Evolutionary conservation across 805 yeast genomes (phyloP).

Genomic region (Metschnikowia proteae): DNA sequence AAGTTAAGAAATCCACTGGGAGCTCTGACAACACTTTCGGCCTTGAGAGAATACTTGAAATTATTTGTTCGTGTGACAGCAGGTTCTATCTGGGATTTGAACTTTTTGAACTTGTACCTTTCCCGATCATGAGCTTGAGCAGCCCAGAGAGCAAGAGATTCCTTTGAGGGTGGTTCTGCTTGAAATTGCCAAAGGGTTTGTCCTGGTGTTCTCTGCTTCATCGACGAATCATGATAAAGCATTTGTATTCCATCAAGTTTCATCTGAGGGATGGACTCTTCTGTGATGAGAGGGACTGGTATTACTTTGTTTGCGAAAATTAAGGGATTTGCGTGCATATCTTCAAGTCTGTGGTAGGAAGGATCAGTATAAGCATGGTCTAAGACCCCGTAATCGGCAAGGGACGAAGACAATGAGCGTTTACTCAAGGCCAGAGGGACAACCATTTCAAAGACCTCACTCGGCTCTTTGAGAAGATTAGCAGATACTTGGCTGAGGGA

Average conservation of each 20-base stretch:
- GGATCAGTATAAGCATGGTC: constrained; percentile 60
- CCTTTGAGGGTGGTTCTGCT: constrained; percentile 45
- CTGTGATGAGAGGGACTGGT: constrained; percentile 35
- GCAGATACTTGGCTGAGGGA: constrained; percentile 9
- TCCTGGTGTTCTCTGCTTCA: neutral
- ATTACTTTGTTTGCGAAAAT: constrained; percentile 66
- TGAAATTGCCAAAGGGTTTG: constrained; percentile 43
- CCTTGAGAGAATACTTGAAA: constrained; percentile 37
- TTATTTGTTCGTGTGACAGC: constrained; percentile 40
- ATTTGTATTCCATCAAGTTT: neutral
- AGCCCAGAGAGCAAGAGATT: constrained; percentile 36
- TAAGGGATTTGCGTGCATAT: constrained; percentile 54
- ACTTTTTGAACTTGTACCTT: constrained; percentile 13
- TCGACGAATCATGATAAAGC: neutral
- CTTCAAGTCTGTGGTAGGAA: constrained; percentile 50
- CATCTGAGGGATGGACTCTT: constrained; percentile 15
- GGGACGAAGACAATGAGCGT: constrained; percentile 15
- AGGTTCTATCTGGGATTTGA: constrained; percentile 50
- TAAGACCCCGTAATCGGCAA: constrained; percentile 47
- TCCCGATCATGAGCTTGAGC: constrained; percentile 11
- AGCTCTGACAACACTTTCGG: constrained; percentile 29
- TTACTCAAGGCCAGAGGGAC: constrained; percentile 20
- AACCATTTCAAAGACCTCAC: constrained; percentile 19
- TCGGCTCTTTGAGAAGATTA: constrained; percentile 8
- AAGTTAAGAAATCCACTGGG: constrained; percentile 45